phyloP scores from a whole-genome alignment of 192 early-diverging fungal species.

The Backusella parvicylindrica region DNA sequence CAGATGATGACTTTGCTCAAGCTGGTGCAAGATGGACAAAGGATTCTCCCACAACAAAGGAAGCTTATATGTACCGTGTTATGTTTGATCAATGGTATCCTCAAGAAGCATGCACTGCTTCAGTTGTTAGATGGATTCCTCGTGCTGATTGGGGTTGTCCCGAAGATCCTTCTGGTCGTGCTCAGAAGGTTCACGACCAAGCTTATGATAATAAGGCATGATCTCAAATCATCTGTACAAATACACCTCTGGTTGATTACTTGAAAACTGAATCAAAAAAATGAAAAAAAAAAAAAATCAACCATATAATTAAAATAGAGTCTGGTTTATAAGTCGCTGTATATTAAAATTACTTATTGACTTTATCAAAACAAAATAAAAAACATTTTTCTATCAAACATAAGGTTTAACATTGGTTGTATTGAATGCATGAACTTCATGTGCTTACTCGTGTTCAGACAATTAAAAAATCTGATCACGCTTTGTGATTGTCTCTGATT shows the following conservation, averaged over 20 bases:
- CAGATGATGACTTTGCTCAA: slow-evolving; percentile 72
- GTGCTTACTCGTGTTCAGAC: background rate
- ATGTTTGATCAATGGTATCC: slow-evolving; percentile 95
- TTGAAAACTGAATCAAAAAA: no score
- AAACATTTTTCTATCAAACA: background rate
- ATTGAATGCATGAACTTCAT: background rate
- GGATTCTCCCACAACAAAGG: slow-evolving; percentile 93
- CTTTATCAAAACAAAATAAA: background rate
- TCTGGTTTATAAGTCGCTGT: background rate
- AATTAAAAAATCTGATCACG: background rate
- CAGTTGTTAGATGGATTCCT: slow-evolving; percentile 95
- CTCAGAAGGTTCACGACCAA: slow-evolving; percentile 84
- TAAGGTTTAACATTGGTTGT: background rate
- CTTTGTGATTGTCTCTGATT: background rate
- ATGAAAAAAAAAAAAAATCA: background rate
- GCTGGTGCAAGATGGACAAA: slow-evolving; percentile 70
- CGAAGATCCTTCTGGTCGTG: slow-evolving; percentile 95
- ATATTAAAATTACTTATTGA: slow-evolving; percentile 2
- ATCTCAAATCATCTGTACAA: background rate
- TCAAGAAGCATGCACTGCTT: slow-evolving; percentile 82
- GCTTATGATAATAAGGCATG: slow-evolving; percentile 45
- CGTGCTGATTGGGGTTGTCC: slow-evolving; percentile 97
- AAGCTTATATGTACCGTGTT: slow-evolving; percentile 93
- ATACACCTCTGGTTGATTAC: background rate
- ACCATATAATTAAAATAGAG: background rate